A percentile compares a stretch with the other conserved stretches of the same genome.
Evolutionary conservation across 1,284 basidiomycete genomes (phyloP).

Genomic region (Rhodotorula sp.): DNA sequence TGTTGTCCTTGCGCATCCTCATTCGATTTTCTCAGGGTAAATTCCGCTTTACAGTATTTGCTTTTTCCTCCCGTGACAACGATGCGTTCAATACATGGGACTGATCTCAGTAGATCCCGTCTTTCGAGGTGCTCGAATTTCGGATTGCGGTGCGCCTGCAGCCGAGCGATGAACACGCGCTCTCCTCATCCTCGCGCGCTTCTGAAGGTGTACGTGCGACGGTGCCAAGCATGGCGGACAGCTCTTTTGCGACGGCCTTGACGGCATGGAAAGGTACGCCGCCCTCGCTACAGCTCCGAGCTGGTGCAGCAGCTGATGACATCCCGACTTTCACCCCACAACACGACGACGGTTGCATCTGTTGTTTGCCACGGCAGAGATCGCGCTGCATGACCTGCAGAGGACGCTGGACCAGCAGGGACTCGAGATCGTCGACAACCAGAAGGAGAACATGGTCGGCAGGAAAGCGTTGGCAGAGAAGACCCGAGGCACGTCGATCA

Average conservation of each 20-base stretch:
- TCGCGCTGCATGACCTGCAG: conserved; percentile 85
- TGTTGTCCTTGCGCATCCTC: too few species aligned
- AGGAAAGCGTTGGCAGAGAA: conserved; percentile 88
- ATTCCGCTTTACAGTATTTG: too few species aligned
- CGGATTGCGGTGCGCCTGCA: too few species aligned
- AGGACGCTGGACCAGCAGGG: conserved; percentile 86
- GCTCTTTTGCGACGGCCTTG: conserved; percentile 28
- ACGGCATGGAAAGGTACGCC: conserved; percentile 33
- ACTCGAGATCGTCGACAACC: conserved; percentile 92
- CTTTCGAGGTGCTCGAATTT: too few species aligned
- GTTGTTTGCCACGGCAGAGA: conserved; percentile 57
- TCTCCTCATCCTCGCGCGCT: too few species aligned
- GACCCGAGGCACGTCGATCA: conserved; percentile 68
- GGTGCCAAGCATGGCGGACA: conserved; percentile 19
- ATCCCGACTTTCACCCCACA: not conserved
- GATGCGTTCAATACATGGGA: too few species aligned
- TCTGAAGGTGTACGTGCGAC: too few species aligned
- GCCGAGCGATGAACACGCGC: too few species aligned
- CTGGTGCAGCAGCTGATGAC: not conserved
- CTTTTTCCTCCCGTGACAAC: too few species aligned
- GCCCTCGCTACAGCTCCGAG: too few species aligned
- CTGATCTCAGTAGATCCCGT: too few species aligned
- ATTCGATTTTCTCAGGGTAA: too few species aligned
- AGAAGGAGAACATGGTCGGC: conserved; percentile 92
- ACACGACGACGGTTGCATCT: not conserved